phyloP scores from a whole-genome alignment of 2,329 filamentous ascomycete genomes.

The Emergomyces pasteurianus region DNA sequence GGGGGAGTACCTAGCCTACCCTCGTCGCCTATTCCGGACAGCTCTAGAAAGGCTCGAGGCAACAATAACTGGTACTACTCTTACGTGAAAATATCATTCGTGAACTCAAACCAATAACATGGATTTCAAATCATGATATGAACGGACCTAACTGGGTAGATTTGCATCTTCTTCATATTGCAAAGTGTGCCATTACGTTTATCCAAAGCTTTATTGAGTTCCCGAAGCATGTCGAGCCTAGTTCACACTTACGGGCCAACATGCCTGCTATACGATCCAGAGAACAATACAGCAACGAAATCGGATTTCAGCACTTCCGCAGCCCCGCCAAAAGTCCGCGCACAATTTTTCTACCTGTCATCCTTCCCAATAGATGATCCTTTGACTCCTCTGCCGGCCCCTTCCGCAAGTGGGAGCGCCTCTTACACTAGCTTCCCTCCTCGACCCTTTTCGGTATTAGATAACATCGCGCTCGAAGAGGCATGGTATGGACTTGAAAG shows the following conservation, averaged over 20 bases:
- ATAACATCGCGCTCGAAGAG: conserved; percentile 68
- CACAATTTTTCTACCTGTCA: conserved; percentile 80
- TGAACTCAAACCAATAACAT: neutral
- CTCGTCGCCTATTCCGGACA: neutral
- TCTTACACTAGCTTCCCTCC: conserved; percentile 49
- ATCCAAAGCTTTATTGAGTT: neutral
- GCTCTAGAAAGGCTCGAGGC: neutral
- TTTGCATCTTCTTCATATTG: neutral
- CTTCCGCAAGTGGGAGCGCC: conserved; percentile 36
- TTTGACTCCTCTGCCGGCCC: conserved; percentile 54
- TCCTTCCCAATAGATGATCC: conserved; percentile 77
- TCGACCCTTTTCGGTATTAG: conserved; percentile 64
- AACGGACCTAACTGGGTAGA: neutral
- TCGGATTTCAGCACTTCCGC: conserved; percentile 15
- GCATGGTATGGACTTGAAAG: conserved; percentile 55
- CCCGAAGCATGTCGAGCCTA: conserved; percentile 25
- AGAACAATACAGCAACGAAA: conserved; percentile 18
- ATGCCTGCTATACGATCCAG: conserved; percentile 38
- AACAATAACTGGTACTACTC: neutral
- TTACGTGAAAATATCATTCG: too few relatives aligned
- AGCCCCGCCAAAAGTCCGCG: conserved; percentile 46
- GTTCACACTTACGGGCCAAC: conserved; percentile 49
- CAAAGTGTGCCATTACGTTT: neutral
- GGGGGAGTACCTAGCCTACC: neutral
- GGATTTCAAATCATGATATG: neutral